phyloP scores from a whole-genome alignment of 192 early-diverging fungal species.

The Podila epicladia region DNA sequence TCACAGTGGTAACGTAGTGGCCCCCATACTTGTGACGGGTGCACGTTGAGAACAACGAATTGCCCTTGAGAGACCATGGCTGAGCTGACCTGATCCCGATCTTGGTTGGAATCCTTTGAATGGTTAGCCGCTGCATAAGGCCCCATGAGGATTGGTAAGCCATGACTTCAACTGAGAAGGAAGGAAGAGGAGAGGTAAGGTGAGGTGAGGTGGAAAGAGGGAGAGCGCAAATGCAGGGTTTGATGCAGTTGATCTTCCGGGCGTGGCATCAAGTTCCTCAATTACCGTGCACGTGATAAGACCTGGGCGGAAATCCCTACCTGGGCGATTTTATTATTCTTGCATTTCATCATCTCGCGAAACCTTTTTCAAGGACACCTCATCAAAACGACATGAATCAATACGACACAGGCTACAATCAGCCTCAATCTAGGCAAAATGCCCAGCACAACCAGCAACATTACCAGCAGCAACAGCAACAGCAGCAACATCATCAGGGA shows the following conservation, averaged over 20 bases:
- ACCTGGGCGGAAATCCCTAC: too few species aligned
- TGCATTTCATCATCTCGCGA: not conserved
- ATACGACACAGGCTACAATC: slow-evolving; percentile 33
- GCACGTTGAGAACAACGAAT: slow-evolving; percentile 3
- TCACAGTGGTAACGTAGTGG: not conserved
- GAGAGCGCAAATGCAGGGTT: not conserved
- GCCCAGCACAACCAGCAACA: slow-evolving; percentile 33
- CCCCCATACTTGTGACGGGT: slow-evolving; percentile 12
- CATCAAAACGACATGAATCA: slow-evolving; percentile 29
- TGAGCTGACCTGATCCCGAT: slow-evolving; percentile 8
- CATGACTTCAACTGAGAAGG: slow-evolving; percentile 8
- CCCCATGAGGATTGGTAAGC: slow-evolving; percentile 28
- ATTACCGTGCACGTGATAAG: not conserved
- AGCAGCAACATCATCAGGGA: slow-evolving; percentile 17
- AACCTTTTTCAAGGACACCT: not conserved
- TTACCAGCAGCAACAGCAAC: slow-evolving; percentile 13
- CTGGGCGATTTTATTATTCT: too few species aligned
- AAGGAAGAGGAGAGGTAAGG: not conserved
- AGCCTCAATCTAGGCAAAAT: slow-evolving; percentile 43
- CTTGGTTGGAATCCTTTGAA: not conserved
- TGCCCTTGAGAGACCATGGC: not conserved
- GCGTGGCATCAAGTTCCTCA: too few species aligned
- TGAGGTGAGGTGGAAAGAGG: not conserved
- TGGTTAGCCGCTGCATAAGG: slow-evolving; percentile 21
- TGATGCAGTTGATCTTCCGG: not conserved